Evolutionary conservation across 2,329 filamentous ascomycete species (phyloP).

Genomic region (Cordyceps cateniannulata): DNA sequence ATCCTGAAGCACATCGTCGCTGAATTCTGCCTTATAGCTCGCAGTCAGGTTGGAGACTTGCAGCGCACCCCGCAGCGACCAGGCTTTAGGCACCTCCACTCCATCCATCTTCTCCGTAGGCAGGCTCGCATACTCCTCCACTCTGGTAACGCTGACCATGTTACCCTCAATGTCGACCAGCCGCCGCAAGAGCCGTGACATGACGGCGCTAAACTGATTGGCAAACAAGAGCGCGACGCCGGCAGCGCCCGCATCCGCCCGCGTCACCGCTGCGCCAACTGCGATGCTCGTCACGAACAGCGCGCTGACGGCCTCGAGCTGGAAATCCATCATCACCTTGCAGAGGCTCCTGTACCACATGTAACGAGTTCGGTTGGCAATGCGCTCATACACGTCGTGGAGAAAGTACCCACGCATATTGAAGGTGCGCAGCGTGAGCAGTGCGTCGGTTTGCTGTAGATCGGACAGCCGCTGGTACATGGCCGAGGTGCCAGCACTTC

Average conservation of each 20-base stretch:
- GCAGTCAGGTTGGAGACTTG: neutral
- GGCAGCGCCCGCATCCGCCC: constrained; percentile 56
- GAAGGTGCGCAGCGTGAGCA: constrained; percentile 49
- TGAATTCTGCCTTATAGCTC: neutral
- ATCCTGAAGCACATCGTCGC: constrained; percentile 54
- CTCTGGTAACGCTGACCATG: constrained; percentile 53
- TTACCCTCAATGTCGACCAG: neutral
- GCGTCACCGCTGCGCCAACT: constrained; percentile 47
- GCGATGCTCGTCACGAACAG: constrained; percentile 56
- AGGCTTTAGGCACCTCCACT: constrained; percentile 24
- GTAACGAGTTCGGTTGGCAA: constrained; percentile 54
- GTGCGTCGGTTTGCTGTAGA: constrained; percentile 36
- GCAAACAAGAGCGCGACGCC: constrained; percentile 64
- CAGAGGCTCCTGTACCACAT: constrained; percentile 61
- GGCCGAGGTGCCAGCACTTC: constrained; percentile 56
- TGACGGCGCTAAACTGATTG: constrained; percentile 37
- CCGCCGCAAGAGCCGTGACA: neutral
- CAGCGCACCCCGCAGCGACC: neutral
- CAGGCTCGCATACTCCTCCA: constrained; percentile 58
- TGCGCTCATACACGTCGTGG: constrained; percentile 33
- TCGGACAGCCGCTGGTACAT: constrained; percentile 54
- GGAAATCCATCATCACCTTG: constrained; percentile 63
- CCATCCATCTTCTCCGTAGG: constrained; percentile 58
- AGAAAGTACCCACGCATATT: constrained; percentile 56
- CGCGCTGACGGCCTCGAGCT: constrained; percentile 57